phyloP scores from a whole-genome alignment of 495 filamentous ascomycete genomes.

The Neurospora tetrasperma region DNA sequence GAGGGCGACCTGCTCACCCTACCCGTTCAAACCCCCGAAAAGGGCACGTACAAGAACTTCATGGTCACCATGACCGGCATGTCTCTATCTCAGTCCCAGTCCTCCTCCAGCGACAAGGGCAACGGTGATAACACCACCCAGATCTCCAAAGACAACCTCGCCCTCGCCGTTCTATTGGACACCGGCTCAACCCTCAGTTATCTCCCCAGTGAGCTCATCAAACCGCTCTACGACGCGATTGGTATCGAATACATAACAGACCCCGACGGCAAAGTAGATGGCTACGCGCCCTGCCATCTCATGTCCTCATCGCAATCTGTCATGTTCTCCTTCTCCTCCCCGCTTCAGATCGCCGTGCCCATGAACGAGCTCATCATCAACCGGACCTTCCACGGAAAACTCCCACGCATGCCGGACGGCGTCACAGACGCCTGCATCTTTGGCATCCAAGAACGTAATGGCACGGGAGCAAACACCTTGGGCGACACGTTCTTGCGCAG shows the following conservation, averaged over 20 bases:
- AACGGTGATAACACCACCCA: constrained; percentile 27
- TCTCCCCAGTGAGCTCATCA: constrained; percentile 60
- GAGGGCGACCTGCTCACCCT: constrained; percentile 60
- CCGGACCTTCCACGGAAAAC: constrained; percentile 33
- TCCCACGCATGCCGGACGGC: constrained; percentile 52
- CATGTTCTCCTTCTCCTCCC: constrained; percentile 55
- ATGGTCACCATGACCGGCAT: constrained; percentile 64
- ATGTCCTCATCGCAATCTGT: constrained; percentile 47
- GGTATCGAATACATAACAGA: constrained; percentile 40
- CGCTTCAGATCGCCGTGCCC: constrained; percentile 55
- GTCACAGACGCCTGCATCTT: constrained; percentile 52
- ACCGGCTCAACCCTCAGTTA: constrained; percentile 88
- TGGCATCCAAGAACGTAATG: constrained; percentile 59
- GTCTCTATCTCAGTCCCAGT: constrained; percentile 11
- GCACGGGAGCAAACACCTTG: constrained; percentile 55
- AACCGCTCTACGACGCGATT: constrained; percentile 53
- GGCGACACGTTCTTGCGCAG: constrained; percentile 90
- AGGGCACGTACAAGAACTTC: constrained; percentile 59
- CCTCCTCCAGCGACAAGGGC: constrained; percentile 19
- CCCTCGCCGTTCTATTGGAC: constrained; percentile 70
- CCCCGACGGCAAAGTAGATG: constrained; percentile 46
- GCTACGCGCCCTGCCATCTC: constrained; percentile 64
- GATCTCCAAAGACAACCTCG: constrained; percentile 32
- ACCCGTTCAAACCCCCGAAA: constrained; percentile 52
- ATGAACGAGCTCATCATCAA: constrained; percentile 72